Evolutionary conservation across 345 rosid genomes (phyloP), one percentile per base, ranked within the genome.

Genomic region (Dovyalis caffra): DNA sequence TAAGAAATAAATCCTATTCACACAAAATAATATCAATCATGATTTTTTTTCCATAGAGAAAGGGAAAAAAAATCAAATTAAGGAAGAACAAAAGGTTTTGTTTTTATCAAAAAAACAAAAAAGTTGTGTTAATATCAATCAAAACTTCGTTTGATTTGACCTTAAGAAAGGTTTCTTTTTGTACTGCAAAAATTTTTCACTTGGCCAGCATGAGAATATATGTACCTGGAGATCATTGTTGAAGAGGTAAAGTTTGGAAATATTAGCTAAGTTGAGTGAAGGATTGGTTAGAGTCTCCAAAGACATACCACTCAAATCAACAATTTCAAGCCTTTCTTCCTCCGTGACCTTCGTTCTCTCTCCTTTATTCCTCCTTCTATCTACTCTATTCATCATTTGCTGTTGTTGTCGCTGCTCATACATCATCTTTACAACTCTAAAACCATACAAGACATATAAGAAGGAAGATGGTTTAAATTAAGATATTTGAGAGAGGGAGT

Each of bases 171-270:
- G 60, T 8, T 56, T 56, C 5, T 0, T n/a, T 56, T 56, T 9
- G 28, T 3, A n/a, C 60, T n/a, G 25, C 60, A 53, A n/a, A 23
- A 8, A 1, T n/a, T 20, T 8, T n/a, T n/a, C 8, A 8, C 8
- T 8, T 40, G n/a, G 37, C 1, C 7, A 49, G 23, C 23, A 32
- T 64, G 67, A 20, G 4, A 16, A 34, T 1, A 7, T 28, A 8
- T 60, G 32, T 49, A 92, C 98, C 90, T 87, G 92, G 74, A 94
- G 90, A 84, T 94, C 92, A 78, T 92, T 94, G 73, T 88, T 87
- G 77, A 97, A 92, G 73, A 94, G 93, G 74, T 94, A 89, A 6
- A 94, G 86, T 71, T 88, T 90, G 81, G 85, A 87, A 76, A 94
- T 87, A 21, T 78, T 64, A 18, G 83, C 85, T 74, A 94, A 75